Conservation (phyloP, 352 stramenopile species). For the Phytopythium kandeliae region DNA sequence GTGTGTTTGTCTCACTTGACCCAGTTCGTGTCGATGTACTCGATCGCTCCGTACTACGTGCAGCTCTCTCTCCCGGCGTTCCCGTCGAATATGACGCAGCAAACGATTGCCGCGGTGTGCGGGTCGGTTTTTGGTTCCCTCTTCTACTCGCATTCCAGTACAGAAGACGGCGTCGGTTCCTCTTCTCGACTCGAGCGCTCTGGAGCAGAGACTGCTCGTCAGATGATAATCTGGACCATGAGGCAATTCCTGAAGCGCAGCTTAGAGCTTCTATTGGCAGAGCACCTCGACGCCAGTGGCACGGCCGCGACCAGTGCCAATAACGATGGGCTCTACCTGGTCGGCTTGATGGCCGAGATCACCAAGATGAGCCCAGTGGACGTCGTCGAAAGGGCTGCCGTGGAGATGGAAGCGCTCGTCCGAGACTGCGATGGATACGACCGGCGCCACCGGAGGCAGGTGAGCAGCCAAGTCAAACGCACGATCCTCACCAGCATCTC, state of each 20-base stretch:
- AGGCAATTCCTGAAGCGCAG: conserved; percentile 33
- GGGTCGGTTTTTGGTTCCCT: conserved; percentile 48
- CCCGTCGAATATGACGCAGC: conserved; percentile 21
- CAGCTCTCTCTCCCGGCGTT: conserved; percentile 39
- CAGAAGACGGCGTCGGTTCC: background rate
- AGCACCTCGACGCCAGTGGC: background rate
- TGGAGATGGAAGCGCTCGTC: conserved; percentile 39
- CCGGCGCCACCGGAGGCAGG: conserved; percentile 9
- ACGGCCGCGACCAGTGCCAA: conserved; percentile 6
- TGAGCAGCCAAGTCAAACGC: conserved; percentile 26
- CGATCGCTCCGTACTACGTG: conserved; percentile 50
- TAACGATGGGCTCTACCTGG: conserved; percentile 38
- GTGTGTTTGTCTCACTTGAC: conserved; percentile 40
- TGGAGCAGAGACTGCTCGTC: conserved; percentile 12
- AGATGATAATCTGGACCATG: conserved; percentile 46
- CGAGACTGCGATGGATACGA: conserved; percentile 3
- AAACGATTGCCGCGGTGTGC: conserved; percentile 31
- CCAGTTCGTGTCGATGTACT: conserved; percentile 41
- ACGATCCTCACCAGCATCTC: conserved; percentile 40
- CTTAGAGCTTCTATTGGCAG: conserved; percentile 19
- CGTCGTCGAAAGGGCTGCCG: conserved; percentile 25
- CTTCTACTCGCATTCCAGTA: conserved; percentile 27
- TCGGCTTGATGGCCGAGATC: conserved; percentile 49
- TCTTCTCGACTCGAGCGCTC: background rate
- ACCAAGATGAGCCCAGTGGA: conserved; percentile 54